These are phyloP conservation scores for Yarrowia galli DNA, from an alignment of 1,139 yeast genomes.

Conservation along the genomic window DNA sequence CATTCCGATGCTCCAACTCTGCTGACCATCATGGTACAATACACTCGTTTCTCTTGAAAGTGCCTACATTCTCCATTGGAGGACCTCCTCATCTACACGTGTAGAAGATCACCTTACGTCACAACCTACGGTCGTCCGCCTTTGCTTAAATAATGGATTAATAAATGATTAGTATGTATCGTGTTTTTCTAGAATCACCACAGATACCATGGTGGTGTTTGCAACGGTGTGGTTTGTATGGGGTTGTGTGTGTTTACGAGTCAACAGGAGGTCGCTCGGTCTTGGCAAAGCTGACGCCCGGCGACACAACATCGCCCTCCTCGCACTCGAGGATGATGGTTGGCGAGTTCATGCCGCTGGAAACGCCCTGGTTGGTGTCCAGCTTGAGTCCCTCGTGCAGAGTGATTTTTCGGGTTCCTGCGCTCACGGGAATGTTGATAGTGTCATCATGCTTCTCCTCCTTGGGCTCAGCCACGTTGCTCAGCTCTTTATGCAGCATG, in stretches of 20 bases:
- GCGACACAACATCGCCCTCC: conserved; percentile 17
- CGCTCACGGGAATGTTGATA: conserved; percentile 4
- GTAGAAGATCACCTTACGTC: no score
- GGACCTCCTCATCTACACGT: no score
- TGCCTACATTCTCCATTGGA: no score
- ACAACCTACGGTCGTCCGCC: no score
- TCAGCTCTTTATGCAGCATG: conserved; percentile 43
- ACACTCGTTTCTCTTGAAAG: no score
- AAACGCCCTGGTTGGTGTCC: conserved; percentile 31
- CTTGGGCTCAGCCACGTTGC: conserved; percentile 14
- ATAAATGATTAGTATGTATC: conserved; percentile 27
- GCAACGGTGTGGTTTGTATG: background rate
- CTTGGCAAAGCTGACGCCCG: conserved; percentile 4
- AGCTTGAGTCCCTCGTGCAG: conserved; percentile 27
- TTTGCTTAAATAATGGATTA: conserved; percentile 12
- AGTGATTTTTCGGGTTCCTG: conserved; percentile 17
- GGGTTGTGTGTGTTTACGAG: background rate
- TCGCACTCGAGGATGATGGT: conserved; percentile 33
- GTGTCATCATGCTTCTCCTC: background rate
- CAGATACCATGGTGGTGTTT: background rate
- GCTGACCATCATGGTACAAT: no score
- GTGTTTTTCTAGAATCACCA: background rate
- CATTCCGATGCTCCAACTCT: no score
- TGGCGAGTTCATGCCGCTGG: conserved; percentile 27
- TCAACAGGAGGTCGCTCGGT: conserved; percentile 29